Base-by-base conservation (phyloP, 2,329 filamentous ascomycete genomes). In the Xylaria polymorpha region DNA sequence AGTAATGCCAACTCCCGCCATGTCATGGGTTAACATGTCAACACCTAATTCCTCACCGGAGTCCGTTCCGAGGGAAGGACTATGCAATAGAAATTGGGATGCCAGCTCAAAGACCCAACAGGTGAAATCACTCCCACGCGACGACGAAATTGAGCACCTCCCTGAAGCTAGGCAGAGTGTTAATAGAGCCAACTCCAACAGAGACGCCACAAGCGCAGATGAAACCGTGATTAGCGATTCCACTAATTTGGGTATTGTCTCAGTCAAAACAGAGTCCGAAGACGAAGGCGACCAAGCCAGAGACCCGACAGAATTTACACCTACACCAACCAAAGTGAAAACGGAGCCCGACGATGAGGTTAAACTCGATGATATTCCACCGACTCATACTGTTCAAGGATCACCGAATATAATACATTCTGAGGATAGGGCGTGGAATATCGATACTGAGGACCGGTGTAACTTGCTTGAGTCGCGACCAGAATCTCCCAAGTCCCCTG, bases 271-370 rank as follows among this genome's bases (percentile, higher is more conserved):
- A 15, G 61, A 67, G 29, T 22, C 64, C 18, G 51, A 58, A 7
- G 58, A 41, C 14, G 59, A 53, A 43, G 41, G 43, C 14, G 20
- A 6, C 35, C 43, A 62, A 9, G 1, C 7, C 20, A 10, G 22
- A n/a, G 29, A 58, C 29, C 12, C 3, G 2, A 7, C 48, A 22
- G 29, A 46, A 15, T 50, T 15, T 20, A 29, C 48, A 44, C 35
- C 20, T 20, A 29, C 48, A 44, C 35, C 51, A n/a, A 15, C 1
- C 12, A 51, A 60, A 14, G 1, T 37, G 9, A 51, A 58, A 44
- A 22, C 44, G 8, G 64, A 62, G 2, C 43, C 59, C 7, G 51
- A 62, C n/a, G 37, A n/a, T 44, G 59, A 67, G 51, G 35, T 58
- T 8, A 66, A 57, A 32, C 46, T 61, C 15, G 29, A 35, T 12